Evolutionary conservation across 2,329 filamentous ascomycete species (phyloP).

Genomic region (Mycogone perniciosa): DNA sequence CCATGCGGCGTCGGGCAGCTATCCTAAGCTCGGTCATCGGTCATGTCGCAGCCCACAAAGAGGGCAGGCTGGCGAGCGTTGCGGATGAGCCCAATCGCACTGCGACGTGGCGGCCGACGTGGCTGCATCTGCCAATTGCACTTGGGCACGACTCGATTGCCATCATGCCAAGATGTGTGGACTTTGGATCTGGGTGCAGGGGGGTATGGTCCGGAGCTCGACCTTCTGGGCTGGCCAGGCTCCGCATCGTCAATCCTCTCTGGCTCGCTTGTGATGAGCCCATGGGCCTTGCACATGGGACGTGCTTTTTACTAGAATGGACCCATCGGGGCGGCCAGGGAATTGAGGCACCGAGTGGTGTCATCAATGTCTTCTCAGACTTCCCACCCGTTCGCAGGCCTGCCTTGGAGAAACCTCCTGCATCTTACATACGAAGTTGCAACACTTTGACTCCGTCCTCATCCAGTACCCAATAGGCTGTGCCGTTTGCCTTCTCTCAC

Average conservation of each 20-base stretch:
- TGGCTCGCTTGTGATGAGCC: conserved; percentile 12
- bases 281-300: conserved; percentile 11
- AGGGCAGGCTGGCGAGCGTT: conserved; percentile 2
- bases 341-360: conserved; percentile 12
- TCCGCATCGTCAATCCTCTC: conserved; percentile 14
- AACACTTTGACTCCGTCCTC: conserved; percentile 5
- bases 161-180: conserved; percentile 14
- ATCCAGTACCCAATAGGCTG: conserved; percentile 12
- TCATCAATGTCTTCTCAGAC: conserved; percentile 24
- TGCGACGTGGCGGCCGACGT: conserved; percentile 24
- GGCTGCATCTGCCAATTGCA: conserved; percentile 25
- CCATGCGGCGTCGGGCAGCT: conserved; percentile 10
- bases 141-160: conserved; percentile 24
- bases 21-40: conserved; percentile 9
- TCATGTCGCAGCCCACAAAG: conserved; percentile 18
- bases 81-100: conserved; percentile 22
- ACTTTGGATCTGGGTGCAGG: conserved; percentile 15
- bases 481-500: conserved; percentile 9
- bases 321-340: conserved; percentile 5
- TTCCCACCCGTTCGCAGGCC: conserved; percentile 27
- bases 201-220: conserved; percentile 20
- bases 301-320: conserved; percentile 10
- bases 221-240: conserved; percentile 13
- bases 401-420: conserved; percentile 24
- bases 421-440: conserved; percentile 22